Base-by-base conservation (phyloP, 257 asterid species). In the Salvia splendens region DNA sequence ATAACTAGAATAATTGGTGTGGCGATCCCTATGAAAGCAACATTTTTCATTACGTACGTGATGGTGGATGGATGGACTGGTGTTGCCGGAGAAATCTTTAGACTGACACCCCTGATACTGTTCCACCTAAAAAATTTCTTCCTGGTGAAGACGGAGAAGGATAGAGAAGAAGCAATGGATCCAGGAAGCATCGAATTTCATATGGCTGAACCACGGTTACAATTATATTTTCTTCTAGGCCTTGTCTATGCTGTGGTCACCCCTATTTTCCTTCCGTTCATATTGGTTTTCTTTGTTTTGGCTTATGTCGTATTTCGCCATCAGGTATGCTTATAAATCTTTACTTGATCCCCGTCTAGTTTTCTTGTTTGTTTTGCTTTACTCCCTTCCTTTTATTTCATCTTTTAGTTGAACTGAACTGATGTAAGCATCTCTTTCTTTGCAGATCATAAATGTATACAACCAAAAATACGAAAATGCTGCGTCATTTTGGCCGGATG, bases 61-160 rank as follows among this genome's bases (percentile, higher is more conserved):
- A 92, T 91, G 96, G 85, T 92, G 64, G 98, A 92, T 57, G 98
- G 98, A 67, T 89, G 98, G 98, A 94, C 96, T 64, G 98, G 96
- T 70, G 81, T 87, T 38, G 98, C 96, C 0, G 98, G 92, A 46
- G 98, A 92, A 81, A 89, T 89, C 67, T 80, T 92, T 36, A 79
- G 96, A 69, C 61, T 92, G 79, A 92, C 79, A 73, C 96, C 96
- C 0, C 74, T 92, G 68, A 79, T 92, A 69, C 77, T 92, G 60
- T 92, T 63, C 73, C 98, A 92, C 72, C 75, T 92, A 49, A 92
- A 86, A 69, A 89, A 87, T 79, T 83, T 79, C 77, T 92, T 92
- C 80, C 72, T 87, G 75, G 98, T 92, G 68, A 92, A 89, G 84
- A 92, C 98, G 52, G 98, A 92, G 43, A 87, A 83, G 72, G 98